Evolutionary conservation across 805 yeast genomes (phyloP).

Genomic region (Wickerhamomyces canadensis): DNA sequence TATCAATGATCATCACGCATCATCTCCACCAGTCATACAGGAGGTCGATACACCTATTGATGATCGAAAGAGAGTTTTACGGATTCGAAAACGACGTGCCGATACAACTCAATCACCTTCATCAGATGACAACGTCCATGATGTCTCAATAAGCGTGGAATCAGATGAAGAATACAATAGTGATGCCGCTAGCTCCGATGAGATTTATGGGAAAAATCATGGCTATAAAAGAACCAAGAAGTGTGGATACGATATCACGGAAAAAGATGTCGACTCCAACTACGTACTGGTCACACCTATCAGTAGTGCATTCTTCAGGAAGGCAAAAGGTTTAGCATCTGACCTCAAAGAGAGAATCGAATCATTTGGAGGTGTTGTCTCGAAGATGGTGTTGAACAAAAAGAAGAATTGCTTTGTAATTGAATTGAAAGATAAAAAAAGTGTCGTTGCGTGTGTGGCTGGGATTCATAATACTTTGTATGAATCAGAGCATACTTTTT

Average conservation of each 20-base stretch:
- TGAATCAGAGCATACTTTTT: background rate
- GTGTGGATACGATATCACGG: background rate
- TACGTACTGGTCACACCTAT: background rate
- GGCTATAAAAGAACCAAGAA: background rate
- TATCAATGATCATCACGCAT: too few relatives aligned
- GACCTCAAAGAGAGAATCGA: background rate
- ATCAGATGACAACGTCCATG: too few relatives aligned
- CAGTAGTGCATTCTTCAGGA: background rate
- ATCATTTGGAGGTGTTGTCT: background rate
- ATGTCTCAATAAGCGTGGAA: too few relatives aligned
- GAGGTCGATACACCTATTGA: too few relatives aligned
- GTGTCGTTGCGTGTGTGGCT: constrained; percentile 1
- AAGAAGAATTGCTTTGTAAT: background rate
- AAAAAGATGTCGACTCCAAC: background rate
- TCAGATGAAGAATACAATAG: too few relatives aligned
- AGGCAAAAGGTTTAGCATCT: background rate
- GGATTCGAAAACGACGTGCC: too few relatives aligned
- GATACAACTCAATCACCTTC: too few relatives aligned
- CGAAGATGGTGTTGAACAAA: background rate
- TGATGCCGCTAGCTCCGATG: background rate
- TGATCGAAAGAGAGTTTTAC: too few relatives aligned
- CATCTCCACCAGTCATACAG: too few relatives aligned
- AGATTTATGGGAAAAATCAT: background rate
- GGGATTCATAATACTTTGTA: constrained; percentile 7
- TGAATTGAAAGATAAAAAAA: background rate